Evolutionary conservation across 1,284 basidiomycete species (phyloP).

Genomic region (Ganoderma meredithae): DNA sequence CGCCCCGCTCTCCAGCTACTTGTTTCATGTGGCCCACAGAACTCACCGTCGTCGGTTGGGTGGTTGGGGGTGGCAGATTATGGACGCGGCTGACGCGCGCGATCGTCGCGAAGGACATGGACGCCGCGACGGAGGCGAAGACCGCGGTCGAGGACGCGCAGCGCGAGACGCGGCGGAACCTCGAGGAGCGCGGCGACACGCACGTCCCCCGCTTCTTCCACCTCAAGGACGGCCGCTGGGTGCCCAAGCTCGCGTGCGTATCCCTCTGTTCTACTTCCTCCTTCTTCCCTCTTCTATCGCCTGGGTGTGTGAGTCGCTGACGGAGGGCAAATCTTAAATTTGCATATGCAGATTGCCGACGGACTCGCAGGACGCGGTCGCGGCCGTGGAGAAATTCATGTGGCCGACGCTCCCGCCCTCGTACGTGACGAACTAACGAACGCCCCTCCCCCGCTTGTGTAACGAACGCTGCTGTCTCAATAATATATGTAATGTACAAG

Average conservation of each 20-base stretch:
- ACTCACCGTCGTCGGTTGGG: neutral
- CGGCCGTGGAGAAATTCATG: conserved; percentile 67
- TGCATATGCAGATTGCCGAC: conserved; percentile 63
- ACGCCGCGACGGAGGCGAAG: conserved; percentile 92
- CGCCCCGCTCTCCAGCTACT: conserved; percentile 40
- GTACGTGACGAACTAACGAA: conserved; percentile 16
- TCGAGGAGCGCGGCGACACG: conserved; percentile 78
- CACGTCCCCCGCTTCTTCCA: conserved; percentile 86
- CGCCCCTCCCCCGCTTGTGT: neutral
- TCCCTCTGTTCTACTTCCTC: no score
- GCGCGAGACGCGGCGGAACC: conserved; percentile 78
- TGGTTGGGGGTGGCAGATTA: conserved; percentile 44
- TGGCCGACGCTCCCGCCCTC: conserved; percentile 47
- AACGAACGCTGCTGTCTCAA: neutral
- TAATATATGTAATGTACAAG: conserved; percentile 19
- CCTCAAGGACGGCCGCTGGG: conserved; percentile 75
- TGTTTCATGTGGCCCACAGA: neutral
- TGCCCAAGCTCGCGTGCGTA: conserved; percentile 77
- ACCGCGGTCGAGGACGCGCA: conserved; percentile 92
- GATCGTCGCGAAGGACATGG: conserved; percentile 91
- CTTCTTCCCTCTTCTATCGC: no score
- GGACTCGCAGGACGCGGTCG: conserved; percentile 70
- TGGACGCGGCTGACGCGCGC: conserved; percentile 91
- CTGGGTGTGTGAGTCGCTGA: neutral
- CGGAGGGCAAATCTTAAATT: neutral